Evolutionary conservation across 176 grass and related monocot species (phyloP).

Genomic region (Typha latifolia): DNA sequence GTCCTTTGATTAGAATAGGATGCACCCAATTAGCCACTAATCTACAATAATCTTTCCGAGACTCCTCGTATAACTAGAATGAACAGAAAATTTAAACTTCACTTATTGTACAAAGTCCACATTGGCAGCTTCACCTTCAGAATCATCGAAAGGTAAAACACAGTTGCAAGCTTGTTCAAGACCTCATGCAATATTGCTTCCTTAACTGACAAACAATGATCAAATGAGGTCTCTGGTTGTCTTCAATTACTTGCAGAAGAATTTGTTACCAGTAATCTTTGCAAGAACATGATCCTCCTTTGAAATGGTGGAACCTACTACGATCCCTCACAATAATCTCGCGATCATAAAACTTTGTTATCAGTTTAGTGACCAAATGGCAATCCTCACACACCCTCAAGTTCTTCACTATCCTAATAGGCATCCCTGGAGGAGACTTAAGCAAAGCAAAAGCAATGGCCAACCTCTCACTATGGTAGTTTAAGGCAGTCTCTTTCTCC

Average conservation of each 20-base stretch:
- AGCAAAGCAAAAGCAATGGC: slow-evolving; percentile 83
- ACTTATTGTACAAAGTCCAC: too few species aligned
- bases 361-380: slow-evolving; percentile 57
- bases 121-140: too few species aligned
- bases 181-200: too few species aligned
- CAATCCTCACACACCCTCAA: slow-evolving; percentile 78
- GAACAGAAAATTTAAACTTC: too few species aligned
- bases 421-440: slow-evolving; percentile 41
- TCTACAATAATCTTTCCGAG: too few species aligned
- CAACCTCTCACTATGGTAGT: slow-evolving; percentile 75
- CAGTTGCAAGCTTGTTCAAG: too few species aligned
- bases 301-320: slow-evolving; percentile 78
- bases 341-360: slow-evolving; percentile 51
- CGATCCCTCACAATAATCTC: slow-evolving; percentile 68
- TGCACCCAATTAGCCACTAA: too few species aligned
- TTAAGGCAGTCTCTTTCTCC: slow-evolving; percentile 67
- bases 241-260: background rate
- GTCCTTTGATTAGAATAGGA: too few species aligned
- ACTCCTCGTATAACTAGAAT: too few species aligned
- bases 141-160: too few species aligned
- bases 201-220: too few species aligned
- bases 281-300: slow-evolving; percentile 57
- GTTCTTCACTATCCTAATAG: slow-evolving; percentile 83
- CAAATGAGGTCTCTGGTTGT: too few species aligned
- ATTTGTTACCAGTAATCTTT: slow-evolving; percentile 73